These are phyloP conservation scores for Fagopyrum esculentum DNA, from an alignment of 148 eudicot species.

Conservation along the genomic window DNA sequence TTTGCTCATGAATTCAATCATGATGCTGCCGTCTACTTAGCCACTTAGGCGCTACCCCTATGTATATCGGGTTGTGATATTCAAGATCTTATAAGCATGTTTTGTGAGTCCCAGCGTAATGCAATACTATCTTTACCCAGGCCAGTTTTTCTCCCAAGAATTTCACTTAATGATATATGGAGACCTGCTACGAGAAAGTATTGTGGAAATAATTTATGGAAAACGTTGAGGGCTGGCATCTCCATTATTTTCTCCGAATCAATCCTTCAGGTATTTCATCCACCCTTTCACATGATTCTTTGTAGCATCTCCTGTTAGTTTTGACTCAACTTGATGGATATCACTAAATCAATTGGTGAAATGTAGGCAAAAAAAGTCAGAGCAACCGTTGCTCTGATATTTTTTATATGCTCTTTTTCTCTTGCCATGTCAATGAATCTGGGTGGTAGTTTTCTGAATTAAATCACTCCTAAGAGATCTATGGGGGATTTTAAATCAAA, in stretches of 20 bases:
- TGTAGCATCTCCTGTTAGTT: not conserved
- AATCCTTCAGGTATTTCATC: conserved; percentile 61
- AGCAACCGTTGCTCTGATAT: not conserved
- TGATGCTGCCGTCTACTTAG: not conserved
- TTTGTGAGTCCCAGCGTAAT: not conserved
- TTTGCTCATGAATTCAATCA: not conserved
- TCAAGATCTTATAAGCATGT: not conserved
- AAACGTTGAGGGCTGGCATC: conserved; percentile 61
- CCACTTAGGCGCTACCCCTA: not conserved
- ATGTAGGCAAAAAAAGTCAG: too few species aligned
- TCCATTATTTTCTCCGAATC: conserved; percentile 71
- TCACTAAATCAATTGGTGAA: not conserved
- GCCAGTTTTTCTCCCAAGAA: conserved; percentile 72
- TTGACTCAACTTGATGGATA: not conserved
- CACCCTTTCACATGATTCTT: conserved; percentile 5
- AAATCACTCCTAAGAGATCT: not conserved
- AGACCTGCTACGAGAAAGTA: conserved; percentile 71
- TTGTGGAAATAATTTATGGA: conserved; percentile 69
- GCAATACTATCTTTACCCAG: conserved; percentile 31
- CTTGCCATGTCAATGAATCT: not conserved
- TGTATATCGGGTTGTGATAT: not conserved
- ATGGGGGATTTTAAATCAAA: not conserved
- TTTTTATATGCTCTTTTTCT: not conserved
- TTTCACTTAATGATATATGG: conserved; percentile 87
- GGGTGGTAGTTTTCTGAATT: not conserved